Evolutionary conservation across 1,284 basidiomycete genomes (phyloP).

Genomic region (Puccinia horiana): DNA sequence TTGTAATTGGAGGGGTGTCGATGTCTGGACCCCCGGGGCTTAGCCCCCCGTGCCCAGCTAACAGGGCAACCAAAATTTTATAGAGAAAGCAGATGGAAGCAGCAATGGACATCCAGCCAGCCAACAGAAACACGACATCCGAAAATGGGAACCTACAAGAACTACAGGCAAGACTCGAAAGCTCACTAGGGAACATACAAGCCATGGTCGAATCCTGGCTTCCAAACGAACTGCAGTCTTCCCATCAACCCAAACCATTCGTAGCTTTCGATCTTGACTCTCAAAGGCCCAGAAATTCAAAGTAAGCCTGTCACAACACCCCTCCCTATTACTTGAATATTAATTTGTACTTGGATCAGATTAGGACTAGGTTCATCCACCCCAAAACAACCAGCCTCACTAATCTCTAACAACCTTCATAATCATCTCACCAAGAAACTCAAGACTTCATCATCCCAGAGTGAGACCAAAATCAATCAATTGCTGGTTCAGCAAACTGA

Average conservation of each 20-base stretch:
- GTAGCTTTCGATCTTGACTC: background rate
- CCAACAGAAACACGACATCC: background rate
- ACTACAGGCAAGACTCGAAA: background rate
- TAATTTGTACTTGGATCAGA: background rate
- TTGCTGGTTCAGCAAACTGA: background rate
- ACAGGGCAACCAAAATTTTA: too few relatives aligned
- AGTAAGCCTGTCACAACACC: background rate
- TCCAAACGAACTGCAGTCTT: background rate
- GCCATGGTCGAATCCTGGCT: constrained; percentile 26
- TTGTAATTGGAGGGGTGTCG: too few relatives aligned
- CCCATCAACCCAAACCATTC: background rate
- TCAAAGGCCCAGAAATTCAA: background rate
- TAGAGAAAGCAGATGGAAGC: background rate
- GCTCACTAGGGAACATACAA: background rate
- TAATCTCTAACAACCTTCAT: background rate
- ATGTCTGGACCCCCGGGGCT: too few relatives aligned
- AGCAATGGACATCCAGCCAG: background rate
- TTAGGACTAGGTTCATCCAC: background rate
- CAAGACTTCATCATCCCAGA: background rate
- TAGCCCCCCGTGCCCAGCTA: too few relatives aligned
- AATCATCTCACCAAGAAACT: background rate
- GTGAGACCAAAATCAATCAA: background rate
- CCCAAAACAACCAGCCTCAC: background rate
- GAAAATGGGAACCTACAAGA: constrained; percentile 8
- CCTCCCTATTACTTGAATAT: background rate